Evolutionary conservation across 2,329 filamentous ascomycete genomes (phyloP).

Genomic region (Colletotrichum sp.): DNA sequence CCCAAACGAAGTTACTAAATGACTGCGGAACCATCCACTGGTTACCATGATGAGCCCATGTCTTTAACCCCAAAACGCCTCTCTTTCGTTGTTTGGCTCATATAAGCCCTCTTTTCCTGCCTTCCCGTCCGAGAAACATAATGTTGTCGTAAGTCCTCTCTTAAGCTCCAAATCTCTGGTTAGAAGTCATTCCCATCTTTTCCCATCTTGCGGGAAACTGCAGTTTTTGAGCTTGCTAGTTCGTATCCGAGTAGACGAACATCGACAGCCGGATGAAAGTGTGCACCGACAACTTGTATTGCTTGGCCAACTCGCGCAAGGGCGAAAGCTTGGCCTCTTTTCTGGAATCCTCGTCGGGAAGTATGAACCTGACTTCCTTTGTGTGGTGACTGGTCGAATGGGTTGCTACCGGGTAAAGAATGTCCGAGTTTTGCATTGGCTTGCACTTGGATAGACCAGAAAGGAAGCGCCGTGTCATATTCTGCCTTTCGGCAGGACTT

Average conservation of each 20-base stretch:
- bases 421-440: neutral
- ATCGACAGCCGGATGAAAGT: neutral
- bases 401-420: rapidly evolving
- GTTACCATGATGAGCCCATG: neutral
- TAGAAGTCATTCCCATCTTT: neutral
- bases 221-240: neutral
- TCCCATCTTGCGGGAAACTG: neutral
- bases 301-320: neutral
- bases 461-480: neutral
- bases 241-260: neutral
- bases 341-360: neutral
- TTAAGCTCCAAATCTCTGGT: neutral
- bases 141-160: neutral
- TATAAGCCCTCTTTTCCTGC: neutral
- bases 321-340: neutral
- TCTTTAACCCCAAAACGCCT: neutral
- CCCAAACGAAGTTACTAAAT: neutral
- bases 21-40: neutral
- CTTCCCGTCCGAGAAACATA: neutral
- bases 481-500: neutral
- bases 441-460: neutral
- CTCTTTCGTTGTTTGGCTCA: neutral
- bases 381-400: neutral
- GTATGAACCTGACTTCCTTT: neutral
- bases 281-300: neutral